Evolutionary conservation across 371 early-diverging fungal species (phyloP), one percentile per base, ranked within the genome.

Genomic region (Haplosporangium sp.): DNA sequence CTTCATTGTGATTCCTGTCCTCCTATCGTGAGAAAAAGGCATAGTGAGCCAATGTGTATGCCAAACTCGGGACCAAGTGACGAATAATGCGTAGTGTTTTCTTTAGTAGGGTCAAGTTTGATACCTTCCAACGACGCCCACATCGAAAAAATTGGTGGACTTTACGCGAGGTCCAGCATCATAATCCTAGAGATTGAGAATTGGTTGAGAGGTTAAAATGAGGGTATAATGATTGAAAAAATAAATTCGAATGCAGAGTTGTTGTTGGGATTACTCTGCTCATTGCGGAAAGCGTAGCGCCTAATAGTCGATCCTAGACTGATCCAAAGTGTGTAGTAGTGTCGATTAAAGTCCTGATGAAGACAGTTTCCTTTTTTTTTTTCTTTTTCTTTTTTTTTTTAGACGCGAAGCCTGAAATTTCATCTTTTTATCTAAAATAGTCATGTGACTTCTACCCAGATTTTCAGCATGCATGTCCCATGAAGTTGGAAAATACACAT

Each of bases 121-220:
- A 27, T 75, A 81, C 82, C 82, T 81, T 58, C 82, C 82, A 27
- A 75, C 75, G 11, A 81, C 82, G 7, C 82, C 82, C 20, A 81
- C 56, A 56, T 75, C 72, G 39, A 72, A 81, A 62, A 69, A 81
- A 34, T 75, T 74, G 56, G 42, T 57, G 35, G 47, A 27, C 47
- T 69, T 63, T 34, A 39, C 42, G 11, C 74, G 71, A 37, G 73
- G 70, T 35, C 69, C 77, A 44, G 56, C 72, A 62, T 66, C 67
- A 27, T 50, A 65, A 42, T 55, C 47, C 78, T 77, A 69, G 5
- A 55, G 5, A 55, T 38, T 15, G 15, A 56, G 6, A 17, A 15
- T 20, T n/a, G 37, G 9, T 0, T 13, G 27, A 34, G 34, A 7
- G 27, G 13, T 60, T 60, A 47, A 20, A 27, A 39, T 17, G 11